A percentile compares a stretch with the other conserved stretches of the same genome.
phyloP scores from a whole-genome alignment of 2,329 filamentous ascomycete genomes.

The Endothia cerciana region DNA sequence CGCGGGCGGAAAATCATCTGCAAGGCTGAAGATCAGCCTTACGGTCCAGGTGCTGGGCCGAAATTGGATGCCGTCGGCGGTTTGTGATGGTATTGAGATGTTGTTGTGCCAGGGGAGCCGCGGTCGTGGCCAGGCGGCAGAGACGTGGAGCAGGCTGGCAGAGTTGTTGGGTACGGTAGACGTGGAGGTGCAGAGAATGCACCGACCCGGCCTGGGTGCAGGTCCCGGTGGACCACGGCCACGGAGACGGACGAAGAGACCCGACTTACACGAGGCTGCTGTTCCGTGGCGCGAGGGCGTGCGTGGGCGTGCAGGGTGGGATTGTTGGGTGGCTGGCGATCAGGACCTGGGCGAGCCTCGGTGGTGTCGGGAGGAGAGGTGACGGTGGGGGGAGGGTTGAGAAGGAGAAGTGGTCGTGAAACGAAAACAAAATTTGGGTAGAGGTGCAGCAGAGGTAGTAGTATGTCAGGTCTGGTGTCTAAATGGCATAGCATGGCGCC shows the following conservation, averaged over 20 bases:
- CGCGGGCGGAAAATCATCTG: slow-evolving; percentile 40
- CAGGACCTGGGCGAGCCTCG: slow-evolving; percentile 9
- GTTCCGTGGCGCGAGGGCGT: slow-evolving; percentile 18
- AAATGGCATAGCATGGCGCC: slow-evolving; percentile 1
- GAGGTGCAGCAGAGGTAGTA: slow-evolving; percentile 20
- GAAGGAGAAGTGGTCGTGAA: slow-evolving; percentile 30
- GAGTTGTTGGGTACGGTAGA: slow-evolving; percentile 28
- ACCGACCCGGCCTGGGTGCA: slow-evolving; percentile 28
- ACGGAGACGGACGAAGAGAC: slow-evolving; percentile 19
- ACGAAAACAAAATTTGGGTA: slow-evolving; percentile 30
- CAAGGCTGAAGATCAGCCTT: slow-evolving; percentile 47
- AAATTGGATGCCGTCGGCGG: slow-evolving; percentile 36
- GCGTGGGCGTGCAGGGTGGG: slow-evolving; percentile 14
- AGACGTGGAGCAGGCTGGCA: slow-evolving; percentile 25
- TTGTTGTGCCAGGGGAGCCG: slow-evolving; percentile 32
- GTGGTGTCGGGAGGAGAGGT: slow-evolving; percentile 18
- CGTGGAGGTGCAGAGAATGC: slow-evolving; percentile 31
- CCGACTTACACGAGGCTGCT: slow-evolving; percentile 32
- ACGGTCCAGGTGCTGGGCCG: slow-evolving; percentile 33
- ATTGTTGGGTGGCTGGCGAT: slow-evolving; percentile 14
- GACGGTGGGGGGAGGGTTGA: slow-evolving; percentile 23
- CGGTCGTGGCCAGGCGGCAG: slow-evolving; percentile 22
- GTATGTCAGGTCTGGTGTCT: slow-evolving; percentile 10
- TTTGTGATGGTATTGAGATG: slow-evolving; percentile 34
- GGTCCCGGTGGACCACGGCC: slow-evolving; percentile 28